Evolutionary conservation across 169 alveolate species (phyloP).

Genomic region (Plasmodium coatneyi): DNA sequence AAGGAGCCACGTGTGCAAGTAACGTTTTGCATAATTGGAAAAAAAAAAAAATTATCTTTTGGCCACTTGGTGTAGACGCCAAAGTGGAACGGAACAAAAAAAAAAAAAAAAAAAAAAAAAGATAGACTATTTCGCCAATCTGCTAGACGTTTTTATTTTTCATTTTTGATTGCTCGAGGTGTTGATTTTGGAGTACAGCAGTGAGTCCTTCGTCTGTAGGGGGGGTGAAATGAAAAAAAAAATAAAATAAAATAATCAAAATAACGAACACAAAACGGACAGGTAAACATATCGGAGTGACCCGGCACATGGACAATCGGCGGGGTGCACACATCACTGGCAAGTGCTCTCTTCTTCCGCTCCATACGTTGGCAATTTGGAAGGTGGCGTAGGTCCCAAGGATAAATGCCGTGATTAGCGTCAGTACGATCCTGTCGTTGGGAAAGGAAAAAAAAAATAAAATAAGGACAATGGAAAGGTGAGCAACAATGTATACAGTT

Average conservation of each 20-base stretch:
- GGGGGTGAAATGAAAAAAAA: not conserved
- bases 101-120: conserved; percentile 1
- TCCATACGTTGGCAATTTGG: conserved; percentile 29
- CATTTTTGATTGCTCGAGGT: conserved; percentile 47
- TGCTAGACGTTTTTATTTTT: not conserved
- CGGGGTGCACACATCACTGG: not conserved
- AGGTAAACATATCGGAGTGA: not conserved
- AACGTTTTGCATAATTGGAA: not conserved
- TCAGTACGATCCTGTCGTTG: conserved; percentile 44
- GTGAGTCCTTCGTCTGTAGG: conserved; percentile 61
- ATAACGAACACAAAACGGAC: not conserved
- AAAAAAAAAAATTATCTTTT: not conserved
- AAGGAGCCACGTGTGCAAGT: not conserved
- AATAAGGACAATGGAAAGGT: not conserved
- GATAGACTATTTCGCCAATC: not conserved
- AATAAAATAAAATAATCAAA: not conserved
- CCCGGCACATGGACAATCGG: not conserved
- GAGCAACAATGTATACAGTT: not conserved
- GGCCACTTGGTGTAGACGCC: not conserved
- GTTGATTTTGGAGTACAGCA: conserved; percentile 57
- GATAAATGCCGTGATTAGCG: conserved; percentile 24
- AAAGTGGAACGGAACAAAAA: conserved; percentile 14
- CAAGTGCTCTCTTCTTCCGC: not conserved
- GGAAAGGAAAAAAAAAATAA: not conserved
- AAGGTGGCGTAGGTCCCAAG: conserved; percentile 51